Base-by-base conservation (phyloP, 108 stramenopile species). In the Epithemia pelagica region DNA sequence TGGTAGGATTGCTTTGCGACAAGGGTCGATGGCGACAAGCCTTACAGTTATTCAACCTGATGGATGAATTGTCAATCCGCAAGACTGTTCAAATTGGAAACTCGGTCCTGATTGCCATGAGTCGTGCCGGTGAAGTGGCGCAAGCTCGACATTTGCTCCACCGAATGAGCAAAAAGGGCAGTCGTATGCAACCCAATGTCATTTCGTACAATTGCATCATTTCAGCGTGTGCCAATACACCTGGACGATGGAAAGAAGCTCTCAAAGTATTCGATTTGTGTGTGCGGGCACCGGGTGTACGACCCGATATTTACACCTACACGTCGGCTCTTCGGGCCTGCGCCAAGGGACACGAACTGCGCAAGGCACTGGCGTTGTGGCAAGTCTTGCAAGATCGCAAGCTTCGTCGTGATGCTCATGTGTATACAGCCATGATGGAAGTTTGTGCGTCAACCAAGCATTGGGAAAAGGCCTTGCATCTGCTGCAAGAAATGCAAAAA, bases 361-460 rank as follows among this genome's bases (percentile, higher is more conserved):
- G 73, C 28, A 72, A 77, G 56, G 91, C 91, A 2, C 55, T 92
- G 57, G 74, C 77, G 59, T 54, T 92, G 53, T 70, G 85, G 27
- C 67, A 85, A 30, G 81, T 76, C 8, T 76, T 82, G 27, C 70
- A 82, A 60, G 85, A 88, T 54, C 79, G 79, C 70, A 76, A 74
- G 7, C 59, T 86, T 0, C 68, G 74, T 19, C 59, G 84, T 29
- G 91, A 92, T 69, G 78, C 70, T n/a, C 86, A 89, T 67, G 81
- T 71, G 58, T 89, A 92, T 60, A 87, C 91, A 2, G 87, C 88
- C 8, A 86, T 80, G 2, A 92, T 92, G 54, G 87, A 92, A 71
- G 81, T 72, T 74, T 32, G 88, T 65, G 84, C 86, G 52, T 86
- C 87, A 64, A 84, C 70, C 2, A 77, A 66, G 55, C 54, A 66